phyloP scores from a whole-genome alignment of 345 rosid genomes.

The Acer negundo region DNA sequence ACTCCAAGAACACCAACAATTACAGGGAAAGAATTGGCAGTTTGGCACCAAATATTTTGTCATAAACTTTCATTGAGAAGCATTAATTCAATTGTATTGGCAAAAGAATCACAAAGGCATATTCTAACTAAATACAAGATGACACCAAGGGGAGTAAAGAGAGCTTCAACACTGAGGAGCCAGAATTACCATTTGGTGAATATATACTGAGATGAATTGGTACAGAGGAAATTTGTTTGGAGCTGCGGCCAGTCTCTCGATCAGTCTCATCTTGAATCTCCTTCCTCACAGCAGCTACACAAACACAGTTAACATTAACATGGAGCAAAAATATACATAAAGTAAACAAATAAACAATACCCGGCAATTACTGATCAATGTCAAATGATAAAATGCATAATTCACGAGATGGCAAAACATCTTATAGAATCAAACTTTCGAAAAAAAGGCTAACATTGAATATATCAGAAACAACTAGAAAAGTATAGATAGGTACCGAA shows the following conservation, averaged over 20 bases:
- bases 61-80: neutral
- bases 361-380: neutral
- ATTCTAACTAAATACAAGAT: neutral
- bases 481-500: constrained; percentile 49
- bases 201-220: constrained; percentile 98
- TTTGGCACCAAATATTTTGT: neutral
- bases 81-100: neutral
- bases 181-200: constrained; percentile 75
- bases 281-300: constrained; percentile 93
- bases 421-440: neutral
- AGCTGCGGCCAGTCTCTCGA: constrained; percentile 83
- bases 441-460: neutral
- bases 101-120: neutral
- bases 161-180: neutral
- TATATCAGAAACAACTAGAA: neutral
- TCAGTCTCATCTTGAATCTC: constrained; percentile 99
- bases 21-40: neutral
- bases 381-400: neutral
- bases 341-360: neutral
- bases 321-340: constrained; percentile 4
- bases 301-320: constrained; percentile 6
- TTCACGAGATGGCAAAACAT: neutral
- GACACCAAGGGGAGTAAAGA: neutral
- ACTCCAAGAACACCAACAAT: neutral
- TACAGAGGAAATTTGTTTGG: constrained; percentile 86